Evolutionary conservation across 2,329 filamentous ascomycete genomes (phyloP).

Genomic region (Blumeriella jaapii): DNA sequence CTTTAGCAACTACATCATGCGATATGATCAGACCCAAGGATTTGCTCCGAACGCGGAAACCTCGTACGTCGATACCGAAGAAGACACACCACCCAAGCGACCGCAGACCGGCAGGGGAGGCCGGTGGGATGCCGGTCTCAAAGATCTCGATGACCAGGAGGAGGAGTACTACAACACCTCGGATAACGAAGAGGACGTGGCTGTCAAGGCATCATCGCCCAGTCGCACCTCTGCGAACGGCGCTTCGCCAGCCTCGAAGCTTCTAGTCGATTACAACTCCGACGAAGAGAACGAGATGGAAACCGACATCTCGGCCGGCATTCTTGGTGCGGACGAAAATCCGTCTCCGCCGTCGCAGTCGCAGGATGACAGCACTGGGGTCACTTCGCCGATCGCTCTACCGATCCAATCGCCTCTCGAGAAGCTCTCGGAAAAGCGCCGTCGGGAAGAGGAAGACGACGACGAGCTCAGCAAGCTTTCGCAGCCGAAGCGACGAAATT

Average conservation of each 20-base stretch:
- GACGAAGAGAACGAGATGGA: conserved; percentile 72
- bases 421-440: conserved; percentile 75
- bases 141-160: conserved; percentile 74
- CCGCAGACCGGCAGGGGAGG: conserved; percentile 42
- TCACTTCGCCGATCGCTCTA: conserved; percentile 12
- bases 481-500: conserved; percentile 46
- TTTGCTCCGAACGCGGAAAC: conserved; percentile 52
- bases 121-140: conserved; percentile 54
- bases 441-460: conserved; percentile 86
- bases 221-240: conserved; percentile 40
- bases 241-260: conserved; percentile 50
- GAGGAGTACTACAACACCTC: conserved; percentile 91
- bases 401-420: conserved; percentile 49
- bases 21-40: conserved; percentile 69
- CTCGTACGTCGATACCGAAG: conserved; percentile 57
- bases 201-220: conserved; percentile 20
- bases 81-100: conserved; percentile 40
- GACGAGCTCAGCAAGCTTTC: conserved; percentile 82
- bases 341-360: conserved; percentile 16
- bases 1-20: conserved; percentile 63
- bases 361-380: conserved; percentile 15
- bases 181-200: conserved; percentile 71
- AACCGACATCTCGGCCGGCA: conserved; percentile 29
- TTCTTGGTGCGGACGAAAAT: conserved; percentile 12
- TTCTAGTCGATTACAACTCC: conserved; percentile 83